A percentile compares a stretch with the other conserved stretches of the same genome.
Evolutionary conservation across 108 stramenopile species (phyloP).

Genomic region (Skeletonema grethae): DNA sequence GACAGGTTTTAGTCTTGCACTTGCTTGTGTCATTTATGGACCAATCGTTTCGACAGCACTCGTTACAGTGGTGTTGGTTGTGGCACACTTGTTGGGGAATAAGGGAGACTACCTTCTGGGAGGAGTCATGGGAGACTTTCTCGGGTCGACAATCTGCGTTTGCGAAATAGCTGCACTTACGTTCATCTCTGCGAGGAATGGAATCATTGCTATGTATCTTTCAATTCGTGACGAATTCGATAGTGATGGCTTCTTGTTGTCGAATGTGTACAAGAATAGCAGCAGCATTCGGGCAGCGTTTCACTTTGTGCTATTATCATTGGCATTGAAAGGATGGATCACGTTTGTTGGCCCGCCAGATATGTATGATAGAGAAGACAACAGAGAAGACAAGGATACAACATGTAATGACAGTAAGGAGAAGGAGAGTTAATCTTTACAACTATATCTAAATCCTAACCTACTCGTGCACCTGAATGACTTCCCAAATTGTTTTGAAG

Average conservation of each 20-base stretch:
- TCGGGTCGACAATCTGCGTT: constrained; percentile 76
- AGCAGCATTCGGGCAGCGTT: constrained; percentile 17
- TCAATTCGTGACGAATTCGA: neutral
- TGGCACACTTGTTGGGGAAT: constrained; percentile 48
- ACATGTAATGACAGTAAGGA: neutral
- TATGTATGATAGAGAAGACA: constrained; percentile 33
- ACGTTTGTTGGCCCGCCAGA: constrained; percentile 19
- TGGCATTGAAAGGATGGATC: constrained; percentile 20
- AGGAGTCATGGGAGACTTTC: constrained; percentile 83
- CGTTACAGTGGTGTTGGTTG: constrained; percentile 29
- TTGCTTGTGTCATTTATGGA: constrained; percentile 47
- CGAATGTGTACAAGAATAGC: neutral
- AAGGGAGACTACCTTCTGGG: constrained; percentile 35
- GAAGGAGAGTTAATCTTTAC: neutral
- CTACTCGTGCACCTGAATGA: constrained; percentile 22
- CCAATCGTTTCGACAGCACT: constrained; percentile 30
- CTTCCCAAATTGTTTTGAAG: constrained; percentile 55
- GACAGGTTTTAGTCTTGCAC: constrained; percentile 27
- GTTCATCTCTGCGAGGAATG: constrained; percentile 21
- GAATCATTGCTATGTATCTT: constrained; percentile 1
- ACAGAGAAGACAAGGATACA: constrained; percentile 8
- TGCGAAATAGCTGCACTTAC: constrained; percentile 52
- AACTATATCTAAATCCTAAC: no score
- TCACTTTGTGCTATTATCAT: constrained; percentile 1
- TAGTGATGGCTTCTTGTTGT: neutral